A percentile compares a stretch with the other conserved stretches of the same genome.
phyloP scores from a whole-genome alignment of 1,284 basidiomycete species.

The Puccinia novopanici region DNA sequence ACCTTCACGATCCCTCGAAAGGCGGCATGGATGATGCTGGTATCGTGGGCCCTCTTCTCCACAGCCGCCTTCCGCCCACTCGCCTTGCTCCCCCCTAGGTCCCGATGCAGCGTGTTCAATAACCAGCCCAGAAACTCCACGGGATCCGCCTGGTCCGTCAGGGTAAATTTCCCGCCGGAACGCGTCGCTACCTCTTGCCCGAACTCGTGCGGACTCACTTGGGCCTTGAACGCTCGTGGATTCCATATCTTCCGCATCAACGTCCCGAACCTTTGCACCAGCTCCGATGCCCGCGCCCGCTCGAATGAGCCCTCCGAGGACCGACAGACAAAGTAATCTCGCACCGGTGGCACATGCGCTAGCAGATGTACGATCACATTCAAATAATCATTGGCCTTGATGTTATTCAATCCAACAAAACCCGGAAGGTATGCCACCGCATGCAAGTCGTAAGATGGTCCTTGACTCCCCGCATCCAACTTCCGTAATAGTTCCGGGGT shows the following conservation, averaged over 20 bases:
- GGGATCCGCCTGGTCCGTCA: conserved; percentile 92
- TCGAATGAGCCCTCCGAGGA: conserved; percentile 44
- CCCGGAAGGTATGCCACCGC: conserved; percentile 84
- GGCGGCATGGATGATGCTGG: conserved; percentile 84
- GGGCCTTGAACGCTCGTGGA: conserved; percentile 89
- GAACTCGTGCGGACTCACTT: conserved; percentile 97
- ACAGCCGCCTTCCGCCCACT: conserved; percentile 48
- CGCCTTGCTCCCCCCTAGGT: conserved; percentile 70
- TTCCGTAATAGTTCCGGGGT: conserved; percentile 67
- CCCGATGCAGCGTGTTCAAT: conserved; percentile 86
- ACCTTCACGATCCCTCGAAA: conserved; percentile 92
- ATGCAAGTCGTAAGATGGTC: conserved; percentile 74
- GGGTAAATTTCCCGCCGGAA: conserved; percentile 81
- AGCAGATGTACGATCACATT: conserved; percentile 94
- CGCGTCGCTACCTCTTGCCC: conserved; percentile 90
- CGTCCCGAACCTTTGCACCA: conserved; percentile 70
- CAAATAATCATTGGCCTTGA: conserved; percentile 94
- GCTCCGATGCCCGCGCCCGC: conserved; percentile 64
- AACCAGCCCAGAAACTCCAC: conserved; percentile 96
- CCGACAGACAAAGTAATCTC: conserved; percentile 70
- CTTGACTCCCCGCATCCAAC: conserved; percentile 59
- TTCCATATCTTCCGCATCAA: conserved; percentile 95
- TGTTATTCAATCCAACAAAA: conserved; percentile 95
- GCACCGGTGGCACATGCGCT: conserved; percentile 83
- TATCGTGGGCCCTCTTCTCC: not conserved